Evolutionary conservation across 495 filamentous ascomycete species (phyloP).

Genomic region (Neurospora africana): DNA sequence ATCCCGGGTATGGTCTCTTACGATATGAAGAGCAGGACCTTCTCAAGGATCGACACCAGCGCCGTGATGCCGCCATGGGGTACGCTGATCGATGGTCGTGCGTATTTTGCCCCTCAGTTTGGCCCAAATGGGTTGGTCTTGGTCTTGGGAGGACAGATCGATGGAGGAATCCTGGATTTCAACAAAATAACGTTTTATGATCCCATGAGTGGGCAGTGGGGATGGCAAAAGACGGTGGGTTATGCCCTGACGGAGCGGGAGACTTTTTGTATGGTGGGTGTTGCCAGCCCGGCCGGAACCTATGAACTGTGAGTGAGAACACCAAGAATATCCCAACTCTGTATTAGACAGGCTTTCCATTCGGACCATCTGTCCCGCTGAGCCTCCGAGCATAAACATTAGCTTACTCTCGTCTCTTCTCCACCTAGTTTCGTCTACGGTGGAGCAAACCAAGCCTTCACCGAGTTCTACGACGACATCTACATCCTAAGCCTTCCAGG

Average conservation of each 20-base stretch:
- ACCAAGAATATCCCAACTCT: neutral
- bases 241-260: conserved; percentile 1
- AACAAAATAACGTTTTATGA: conserved; percentile 24
- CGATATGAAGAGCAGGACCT: conserved; percentile 10
- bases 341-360: neutral
- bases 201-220: conserved; percentile 21
- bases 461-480: conserved; percentile 17
- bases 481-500: conserved; percentile 36
- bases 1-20: conserved; percentile 14
- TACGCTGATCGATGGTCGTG: conserved; percentile 8
- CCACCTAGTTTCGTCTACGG: conserved; percentile 22
- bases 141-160: conserved; percentile 18
- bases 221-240: conserved; percentile 23
- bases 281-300: conserved; percentile 21
- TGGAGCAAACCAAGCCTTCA: conserved; percentile 11
- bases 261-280: conserved; percentile 22
- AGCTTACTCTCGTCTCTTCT: neutral
- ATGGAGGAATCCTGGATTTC: conserved; percentile 4
- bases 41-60: conserved; percentile 3
- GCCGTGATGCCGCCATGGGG: neutral
- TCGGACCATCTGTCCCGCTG: neutral
- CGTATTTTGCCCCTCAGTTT: conserved; percentile 21
- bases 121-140: conserved; percentile 23
- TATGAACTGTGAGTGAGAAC: conserved; percentile 21
- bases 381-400: neutral